Percentiles rank a stretch among this genome's conserved stretches.
phyloP scores from a whole-genome alignment of 1,284 basidiomycete species.

The Takashimella koratensis region DNA sequence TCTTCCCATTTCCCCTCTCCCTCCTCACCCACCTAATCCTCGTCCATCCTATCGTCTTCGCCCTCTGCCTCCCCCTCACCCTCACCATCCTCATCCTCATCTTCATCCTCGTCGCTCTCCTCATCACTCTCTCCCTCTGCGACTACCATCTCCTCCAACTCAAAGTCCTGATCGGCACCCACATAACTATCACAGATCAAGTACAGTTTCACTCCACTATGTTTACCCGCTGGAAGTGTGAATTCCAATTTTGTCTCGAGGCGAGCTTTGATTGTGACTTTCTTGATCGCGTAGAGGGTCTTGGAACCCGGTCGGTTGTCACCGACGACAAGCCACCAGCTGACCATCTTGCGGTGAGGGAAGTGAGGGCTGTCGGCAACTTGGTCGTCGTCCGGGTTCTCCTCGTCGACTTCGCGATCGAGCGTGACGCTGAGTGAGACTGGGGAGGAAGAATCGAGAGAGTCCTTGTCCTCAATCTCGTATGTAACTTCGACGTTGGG shows the following conservation, averaged over 20 bases:
- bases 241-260: conserved; percentile 84
- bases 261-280: conserved; percentile 78
- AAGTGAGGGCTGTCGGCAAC: conserved; percentile 87
- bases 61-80: neutral
- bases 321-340: conserved; percentile 97
- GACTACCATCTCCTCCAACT: conserved; percentile 71
- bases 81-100: conserved; percentile 60
- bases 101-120: conserved; percentile 56
- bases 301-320: conserved; percentile 58
- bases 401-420: conserved; percentile 75
- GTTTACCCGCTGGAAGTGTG: conserved; percentile 74
- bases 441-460: conserved; percentile 76
- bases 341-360: conserved; percentile 83
- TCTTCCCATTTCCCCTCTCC: neutral
- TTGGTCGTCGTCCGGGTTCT: conserved; percentile 65
- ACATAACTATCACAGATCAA: conserved; percentile 90
- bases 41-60: conserved; percentile 49
- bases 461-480: conserved; percentile 71
- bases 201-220: conserved; percentile 73
- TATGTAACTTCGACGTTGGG: conserved; percentile 81
- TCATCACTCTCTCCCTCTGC: conserved; percentile 80
- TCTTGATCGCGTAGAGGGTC: conserved; percentile 87
- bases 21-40: conserved; percentile 6
- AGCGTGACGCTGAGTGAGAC: conserved; percentile 77
- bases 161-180: conserved; percentile 86